Conservation (phyloP, 139 green algal genomes). For the Picochlorum sp. region DNA sequence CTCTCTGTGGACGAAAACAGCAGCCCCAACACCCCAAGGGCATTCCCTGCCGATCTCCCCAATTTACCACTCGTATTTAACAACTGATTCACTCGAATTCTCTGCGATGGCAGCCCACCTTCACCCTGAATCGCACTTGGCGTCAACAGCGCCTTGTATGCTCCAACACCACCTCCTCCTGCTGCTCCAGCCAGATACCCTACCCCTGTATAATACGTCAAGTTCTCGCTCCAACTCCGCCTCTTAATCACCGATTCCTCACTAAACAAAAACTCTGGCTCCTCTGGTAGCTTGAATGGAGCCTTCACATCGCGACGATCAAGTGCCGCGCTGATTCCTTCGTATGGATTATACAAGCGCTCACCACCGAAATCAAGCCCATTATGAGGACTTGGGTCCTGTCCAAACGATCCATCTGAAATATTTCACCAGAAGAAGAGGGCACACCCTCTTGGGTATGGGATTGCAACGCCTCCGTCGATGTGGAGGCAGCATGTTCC, state of each 20-base stretch:
- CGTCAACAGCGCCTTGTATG: constrained; percentile 19
- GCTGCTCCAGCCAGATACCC: constrained; percentile 63
- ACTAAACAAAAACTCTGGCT: constrained; percentile 81
- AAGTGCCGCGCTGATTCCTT: constrained; percentile 38
- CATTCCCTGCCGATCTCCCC: constrained; percentile 52
- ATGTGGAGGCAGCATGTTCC: neutral
- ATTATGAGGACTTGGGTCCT: too few species aligned
- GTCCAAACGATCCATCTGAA: too few species aligned
- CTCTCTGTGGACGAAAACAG: constrained; percentile 62
- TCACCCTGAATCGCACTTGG: constrained; percentile 20
- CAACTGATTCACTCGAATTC: constrained; percentile 58
- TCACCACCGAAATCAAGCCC: neutral
- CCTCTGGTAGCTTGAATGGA: constrained; percentile 53
- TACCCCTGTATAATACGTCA: constrained; percentile 83
- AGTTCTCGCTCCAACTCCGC: constrained; percentile 75
- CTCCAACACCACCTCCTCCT: constrained; percentile 35
- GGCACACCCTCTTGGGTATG: too few species aligned
- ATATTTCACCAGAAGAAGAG: too few species aligned
- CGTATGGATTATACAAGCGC: constrained; percentile 58
- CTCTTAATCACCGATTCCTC: constrained; percentile 66
- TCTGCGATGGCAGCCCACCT: constrained; percentile 21
- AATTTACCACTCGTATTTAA: constrained; percentile 61
- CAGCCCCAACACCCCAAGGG: constrained; percentile 65
- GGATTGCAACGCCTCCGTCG: neutral
- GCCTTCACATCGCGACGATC: constrained; percentile 13